Conservation (phyloP, 73 alveolate genomes). For the Paramecium tetraurelia region DNA sequence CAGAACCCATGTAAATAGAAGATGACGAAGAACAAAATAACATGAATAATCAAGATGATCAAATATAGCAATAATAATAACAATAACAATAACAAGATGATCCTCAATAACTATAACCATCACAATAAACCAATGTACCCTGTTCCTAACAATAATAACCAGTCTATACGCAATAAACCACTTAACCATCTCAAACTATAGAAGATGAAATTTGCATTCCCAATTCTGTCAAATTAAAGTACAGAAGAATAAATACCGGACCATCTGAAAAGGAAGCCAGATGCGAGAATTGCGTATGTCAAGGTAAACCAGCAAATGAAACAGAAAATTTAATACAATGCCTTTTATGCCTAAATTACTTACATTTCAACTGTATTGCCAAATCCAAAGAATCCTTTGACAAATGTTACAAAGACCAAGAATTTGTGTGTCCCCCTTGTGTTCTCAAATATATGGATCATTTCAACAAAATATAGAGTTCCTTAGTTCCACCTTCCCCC, state of each 20-base stretch:
- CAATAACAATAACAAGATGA: neutral
- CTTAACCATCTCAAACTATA: neutral
- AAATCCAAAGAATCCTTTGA: neutral
- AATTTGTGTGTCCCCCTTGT: constrained; percentile 43
- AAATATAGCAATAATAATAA: neutral
- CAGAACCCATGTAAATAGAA: neutral
- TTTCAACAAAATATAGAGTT: neutral
- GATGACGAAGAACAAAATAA: neutral
- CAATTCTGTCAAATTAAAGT: neutral
- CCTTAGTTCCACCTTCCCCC: neutral
- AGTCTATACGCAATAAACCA: neutral
- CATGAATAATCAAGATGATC: neutral
- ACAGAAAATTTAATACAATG: neutral
- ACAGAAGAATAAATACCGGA: neutral
- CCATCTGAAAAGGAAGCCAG: neutral
- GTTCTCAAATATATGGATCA: neutral
- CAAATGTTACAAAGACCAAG: neutral
- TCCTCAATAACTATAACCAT: neutral
- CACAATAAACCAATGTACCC: neutral
- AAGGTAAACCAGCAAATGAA: neutral
- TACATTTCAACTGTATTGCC: neutral
- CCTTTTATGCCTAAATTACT: neutral
- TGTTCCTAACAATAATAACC: neutral
- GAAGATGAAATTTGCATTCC: neutral
- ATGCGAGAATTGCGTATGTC: neutral